Percentiles rank a stretch among this genome's conserved stretches.
Evolutionary conservation across 768 basidiomycete species (phyloP).

Genomic region (Termitomyces sp.): DNA sequence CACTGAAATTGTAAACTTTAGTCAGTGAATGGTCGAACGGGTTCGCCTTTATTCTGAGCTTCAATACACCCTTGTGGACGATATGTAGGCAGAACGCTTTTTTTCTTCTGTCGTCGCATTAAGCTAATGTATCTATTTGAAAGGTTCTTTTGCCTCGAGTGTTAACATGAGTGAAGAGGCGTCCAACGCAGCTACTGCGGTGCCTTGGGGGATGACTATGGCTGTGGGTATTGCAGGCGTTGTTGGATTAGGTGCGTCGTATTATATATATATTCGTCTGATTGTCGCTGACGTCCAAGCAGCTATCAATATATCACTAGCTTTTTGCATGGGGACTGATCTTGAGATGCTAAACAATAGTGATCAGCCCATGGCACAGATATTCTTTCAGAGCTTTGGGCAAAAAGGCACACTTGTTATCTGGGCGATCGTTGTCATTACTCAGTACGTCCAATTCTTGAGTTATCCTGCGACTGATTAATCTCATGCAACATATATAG

Average conservation of each 20-base stretch:
- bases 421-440: slow-evolving; percentile 34
- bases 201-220: slow-evolving; percentile 64
- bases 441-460: slow-evolving; percentile 28
- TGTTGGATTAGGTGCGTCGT: slow-evolving; percentile 54
- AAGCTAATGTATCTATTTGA: neutral
- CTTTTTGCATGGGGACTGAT: slow-evolving; percentile 61
- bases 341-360: slow-evolving; percentile 37
- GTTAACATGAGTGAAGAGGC: slow-evolving; percentile 75
- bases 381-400: slow-evolving; percentile 50
- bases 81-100: slow-evolving; percentile 29
- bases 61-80: slow-evolving; percentile 42
- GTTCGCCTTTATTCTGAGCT: slow-evolving; percentile 49
- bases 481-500: slow-evolving; percentile 16
- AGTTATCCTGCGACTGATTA: neutral
- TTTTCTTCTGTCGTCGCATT: neutral
- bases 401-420: slow-evolving; percentile 31
- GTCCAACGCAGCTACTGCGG: slow-evolving; percentile 62
- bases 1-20: slow-evolving; percentile 16
- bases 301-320: slow-evolving; percentile 60
- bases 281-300: neutral
- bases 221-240: slow-evolving; percentile 57
- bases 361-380: slow-evolving; percentile 56
- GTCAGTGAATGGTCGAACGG: slow-evolving; percentile 60
- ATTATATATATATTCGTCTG: neutral
- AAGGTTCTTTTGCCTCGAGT: slow-evolving; percentile 41